Conservation (phyloP, 2,329 filamentous ascomycete species). For the Phyllachora maydis region DNA sequence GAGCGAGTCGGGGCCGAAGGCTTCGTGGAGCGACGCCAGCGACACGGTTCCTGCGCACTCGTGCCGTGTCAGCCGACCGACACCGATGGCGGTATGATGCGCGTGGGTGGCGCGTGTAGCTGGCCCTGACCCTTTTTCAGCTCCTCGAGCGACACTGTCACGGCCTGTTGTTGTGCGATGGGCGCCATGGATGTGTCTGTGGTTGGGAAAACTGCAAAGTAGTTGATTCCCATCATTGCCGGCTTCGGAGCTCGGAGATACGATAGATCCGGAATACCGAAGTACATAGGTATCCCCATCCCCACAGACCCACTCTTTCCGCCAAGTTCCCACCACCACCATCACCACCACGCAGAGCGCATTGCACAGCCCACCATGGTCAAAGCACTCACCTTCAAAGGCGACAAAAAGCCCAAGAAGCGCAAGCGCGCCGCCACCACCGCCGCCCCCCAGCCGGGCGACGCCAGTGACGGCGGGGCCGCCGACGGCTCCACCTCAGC, state of each 20-base stretch:
- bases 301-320: too few relatives aligned
- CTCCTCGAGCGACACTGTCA: conserved; percentile 40
- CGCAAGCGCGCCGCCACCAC: conserved; percentile 50
- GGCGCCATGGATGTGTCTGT: conserved; percentile 26
- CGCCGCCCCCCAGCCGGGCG: too few relatives aligned
- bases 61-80: background rate
- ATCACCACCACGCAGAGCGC: too few relatives aligned
- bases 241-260: too few relatives aligned
- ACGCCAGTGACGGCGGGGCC: conserved; percentile 22
- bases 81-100: background rate
- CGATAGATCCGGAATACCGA: too few relatives aligned
- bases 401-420: conserved; percentile 90
- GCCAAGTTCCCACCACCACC: too few relatives aligned
- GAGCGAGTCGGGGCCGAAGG: conserved; percentile 77
- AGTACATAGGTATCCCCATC: too few relatives aligned
- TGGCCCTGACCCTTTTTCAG: conserved; percentile 29
- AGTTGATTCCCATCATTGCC: too few relatives aligned
- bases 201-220: too few relatives aligned
- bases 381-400: conserved; percentile 86
- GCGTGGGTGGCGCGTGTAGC: background rate
- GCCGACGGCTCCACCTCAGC: conserved; percentile 12
- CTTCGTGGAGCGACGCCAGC: conserved; percentile 48
- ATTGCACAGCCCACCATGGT: conserved; percentile 57
- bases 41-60: conserved; percentile 36
- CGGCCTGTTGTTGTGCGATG: conserved; percentile 30